Evolutionary conservation across 2,329 filamentous ascomycete genomes (phyloP).

Genomic region (Apiospora hydei): DNA sequence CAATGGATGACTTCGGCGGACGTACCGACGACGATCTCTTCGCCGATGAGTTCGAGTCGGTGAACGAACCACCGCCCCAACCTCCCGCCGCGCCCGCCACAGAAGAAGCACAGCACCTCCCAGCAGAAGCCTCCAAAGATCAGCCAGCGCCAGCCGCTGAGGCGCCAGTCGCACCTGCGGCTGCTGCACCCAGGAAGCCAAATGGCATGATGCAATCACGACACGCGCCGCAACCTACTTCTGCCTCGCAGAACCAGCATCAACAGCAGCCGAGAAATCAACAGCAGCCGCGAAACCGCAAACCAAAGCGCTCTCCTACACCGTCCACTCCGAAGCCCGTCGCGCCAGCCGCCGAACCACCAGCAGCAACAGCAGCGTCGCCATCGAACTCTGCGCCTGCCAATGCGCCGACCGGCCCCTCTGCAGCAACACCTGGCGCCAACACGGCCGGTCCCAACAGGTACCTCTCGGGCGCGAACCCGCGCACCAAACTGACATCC

Average conservation of each 20-base stretch:
- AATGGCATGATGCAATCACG: slow-evolving; percentile 27
- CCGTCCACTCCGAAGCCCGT: slow-evolving; percentile 25
- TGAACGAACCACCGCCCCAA: slow-evolving; percentile 44
- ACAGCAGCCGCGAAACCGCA: slow-evolving; percentile 4
- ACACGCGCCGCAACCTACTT: slow-evolving; percentile 23
- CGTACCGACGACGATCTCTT: slow-evolving; percentile 70
- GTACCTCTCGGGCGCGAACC: slow-evolving; percentile 62
- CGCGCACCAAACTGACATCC: slow-evolving; percentile 67
- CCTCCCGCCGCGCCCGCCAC: neutral
- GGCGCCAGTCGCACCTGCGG: neutral
- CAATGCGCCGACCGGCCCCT: slow-evolving; percentile 19
- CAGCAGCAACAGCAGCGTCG: slow-evolving; percentile 27
- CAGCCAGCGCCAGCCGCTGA: neutral
- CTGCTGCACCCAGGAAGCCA: neutral
- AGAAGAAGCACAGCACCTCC: neutral
- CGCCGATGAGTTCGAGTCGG: slow-evolving; percentile 67
- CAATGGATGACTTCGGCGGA: slow-evolving; percentile 63
- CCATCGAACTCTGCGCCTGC: slow-evolving; percentile 22
- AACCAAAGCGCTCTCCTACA: slow-evolving; percentile 23
- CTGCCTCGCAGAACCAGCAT: slow-evolving; percentile 25
- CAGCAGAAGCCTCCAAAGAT: neutral
- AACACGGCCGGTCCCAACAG: slow-evolving; percentile 50
- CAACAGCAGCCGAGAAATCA: slow-evolving; percentile 25
- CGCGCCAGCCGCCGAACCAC: slow-evolving; percentile 23
- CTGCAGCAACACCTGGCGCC: slow-evolving; percentile 37